Base-by-base conservation (phyloP, 1,284 basidiomycete species). In the Takashimella koratensis region DNA sequence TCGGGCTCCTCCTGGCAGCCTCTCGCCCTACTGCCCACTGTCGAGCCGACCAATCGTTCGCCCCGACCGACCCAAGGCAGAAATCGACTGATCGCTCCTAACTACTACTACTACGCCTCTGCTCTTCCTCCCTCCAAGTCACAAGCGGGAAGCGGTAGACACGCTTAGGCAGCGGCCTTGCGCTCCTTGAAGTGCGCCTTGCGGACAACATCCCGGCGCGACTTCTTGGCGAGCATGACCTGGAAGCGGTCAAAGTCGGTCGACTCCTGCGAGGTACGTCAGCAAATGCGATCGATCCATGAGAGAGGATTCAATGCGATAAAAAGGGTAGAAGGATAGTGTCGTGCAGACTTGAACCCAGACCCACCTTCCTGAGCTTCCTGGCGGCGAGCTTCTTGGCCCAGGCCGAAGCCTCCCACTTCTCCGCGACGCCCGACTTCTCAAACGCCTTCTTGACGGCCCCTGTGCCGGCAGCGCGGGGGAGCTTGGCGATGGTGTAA, bases 191-290 rank as follows among this genome's bases (percentile, higher is more conserved):
- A 70, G 74, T 72, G 70, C 54, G 75, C 75, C 72, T 76, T 75
- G 58, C 74, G 65, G 59, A 74, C 69, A 43, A 78, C 62, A 64
- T 76, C 76, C 59, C 79, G 69, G 64, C 80, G 75, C 66, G 78
- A 70, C 75, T 78, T 78, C 79, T 82, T 81, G 69, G 80, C 76
- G 61, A 79, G 71, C 70, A 77, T 75, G 64, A 81, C 72, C 70
- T 80, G 70, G 79, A 97, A 83, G 57, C 95, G 85, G 66, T 87
- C 88, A 77, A 98, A 98, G 81, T 98, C 95, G 76, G 84, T 86
- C 53, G 91, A 75, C 71, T 82, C 59, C 72, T 74, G 56, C 16
- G 30, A 36, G 16, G n/a, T n/a, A n/a, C n/a, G n/a, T n/a, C n/a
- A 13, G 12, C 12, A 23, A 21, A 30, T 26, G 30, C n/a, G n/a